Conservation (phyloP, 331 rosid species). For the Spiraea crenata region DNA sequence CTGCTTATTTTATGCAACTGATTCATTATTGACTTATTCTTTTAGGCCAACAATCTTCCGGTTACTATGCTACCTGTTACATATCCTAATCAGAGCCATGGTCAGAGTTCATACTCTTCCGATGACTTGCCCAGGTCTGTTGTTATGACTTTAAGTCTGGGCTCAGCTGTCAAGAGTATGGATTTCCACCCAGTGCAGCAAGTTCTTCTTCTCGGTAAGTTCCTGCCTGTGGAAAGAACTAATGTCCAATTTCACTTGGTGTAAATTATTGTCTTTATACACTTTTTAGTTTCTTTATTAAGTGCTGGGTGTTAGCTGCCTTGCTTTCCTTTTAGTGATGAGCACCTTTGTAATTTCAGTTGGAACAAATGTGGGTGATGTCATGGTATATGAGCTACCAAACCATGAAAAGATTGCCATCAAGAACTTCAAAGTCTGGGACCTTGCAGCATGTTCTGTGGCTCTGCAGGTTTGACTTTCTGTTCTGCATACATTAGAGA, state of each 20-base stretch:
- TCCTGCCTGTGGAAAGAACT: neutral
- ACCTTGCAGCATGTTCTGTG: conserved; percentile 58
- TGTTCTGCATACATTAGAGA: conserved; percentile 2
- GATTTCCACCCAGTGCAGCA: conserved; percentile 94
- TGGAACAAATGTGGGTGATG: conserved; percentile 91
- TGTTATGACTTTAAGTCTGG: conserved; percentile 66
- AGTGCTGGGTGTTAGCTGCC: conserved; percentile 18
- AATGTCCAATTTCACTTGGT: neutral
- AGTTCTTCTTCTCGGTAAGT: conserved; percentile 86
- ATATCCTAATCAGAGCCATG: conserved; percentile 73
- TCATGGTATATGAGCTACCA: conserved; percentile 85
- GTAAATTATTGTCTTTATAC: conserved; percentile 1
- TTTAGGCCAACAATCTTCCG: conserved; percentile 82
- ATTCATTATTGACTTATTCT: conserved; percentile 25
- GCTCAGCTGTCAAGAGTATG: conserved; percentile 83
- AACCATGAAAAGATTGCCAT: conserved; percentile 71
- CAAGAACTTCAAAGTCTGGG: conserved; percentile 87
- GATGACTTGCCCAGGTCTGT: conserved; percentile 91
- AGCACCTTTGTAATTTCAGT: conserved; percentile 44
- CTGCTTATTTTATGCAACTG: conserved; percentile 20
- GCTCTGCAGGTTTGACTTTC: conserved; percentile 68
- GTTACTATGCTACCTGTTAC: conserved; percentile 75
- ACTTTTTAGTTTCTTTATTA: conserved; percentile 7
- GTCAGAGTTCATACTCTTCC: conserved; percentile 83
- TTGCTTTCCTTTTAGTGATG: conserved; percentile 8